A percentile compares a stretch with the other conserved stretches of the same genome.
Conservation (phyloP, 2,329 filamentous ascomycete genomes). For the Cladosporium austrohemisphaericum region DNA sequence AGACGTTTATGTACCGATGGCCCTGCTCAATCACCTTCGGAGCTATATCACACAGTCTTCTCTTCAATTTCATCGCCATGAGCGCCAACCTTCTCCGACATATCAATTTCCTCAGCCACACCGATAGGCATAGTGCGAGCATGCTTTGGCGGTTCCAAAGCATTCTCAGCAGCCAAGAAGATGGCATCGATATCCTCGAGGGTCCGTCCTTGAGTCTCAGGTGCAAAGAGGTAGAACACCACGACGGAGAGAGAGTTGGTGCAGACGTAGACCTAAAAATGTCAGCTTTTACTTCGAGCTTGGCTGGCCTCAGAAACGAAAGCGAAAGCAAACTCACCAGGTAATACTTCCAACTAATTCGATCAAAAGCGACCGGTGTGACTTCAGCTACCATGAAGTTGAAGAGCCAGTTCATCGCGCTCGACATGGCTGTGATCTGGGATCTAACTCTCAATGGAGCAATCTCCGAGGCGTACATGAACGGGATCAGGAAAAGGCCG, state of each 20-base stretch:
- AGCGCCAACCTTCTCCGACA: constrained; percentile 17
- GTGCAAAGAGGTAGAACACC: constrained; percentile 28
- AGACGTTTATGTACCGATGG: no score
- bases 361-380: constrained; percentile 56
- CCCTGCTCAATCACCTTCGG: no score
- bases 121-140: constrained; percentile 23
- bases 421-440: constrained; percentile 35
- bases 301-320: not conserved
- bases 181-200: constrained; percentile 31
- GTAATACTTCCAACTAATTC: constrained; percentile 42
- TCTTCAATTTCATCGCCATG: constrained; percentile 18
- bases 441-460: constrained; percentile 29
- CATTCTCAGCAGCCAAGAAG: constrained; percentile 24
- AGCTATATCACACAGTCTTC: constrained; percentile 7
- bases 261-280: constrained; percentile 48
- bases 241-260: constrained; percentile 59
- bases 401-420: constrained; percentile 58
- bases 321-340: constrained; percentile 2
- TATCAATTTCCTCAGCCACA: constrained; percentile 18
- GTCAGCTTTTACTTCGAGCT: constrained; percentile 21
- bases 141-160: constrained; percentile 22
- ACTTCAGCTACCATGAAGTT: constrained; percentile 40
- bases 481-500: constrained; percentile 29
- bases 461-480: constrained; percentile 35
- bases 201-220: constrained; percentile 27